Evolutionary conservation across 2,329 filamentous ascomycete genomes (phyloP).

Genomic region (Paraphaeosphaeria sporulosa): DNA sequence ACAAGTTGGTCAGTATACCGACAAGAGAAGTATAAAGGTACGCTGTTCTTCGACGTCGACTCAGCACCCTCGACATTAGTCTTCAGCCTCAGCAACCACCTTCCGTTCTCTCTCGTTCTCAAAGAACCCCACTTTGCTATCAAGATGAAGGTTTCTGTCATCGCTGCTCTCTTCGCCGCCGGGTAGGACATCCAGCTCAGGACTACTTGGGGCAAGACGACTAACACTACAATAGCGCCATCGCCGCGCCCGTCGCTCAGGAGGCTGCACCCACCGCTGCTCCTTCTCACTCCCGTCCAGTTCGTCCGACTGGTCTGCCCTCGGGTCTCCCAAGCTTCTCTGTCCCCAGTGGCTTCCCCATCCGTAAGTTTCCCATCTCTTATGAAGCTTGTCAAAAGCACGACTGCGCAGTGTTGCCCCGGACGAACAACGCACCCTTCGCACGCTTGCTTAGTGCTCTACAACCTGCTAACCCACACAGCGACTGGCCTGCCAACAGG

Average conservation of each 20-base stretch:
- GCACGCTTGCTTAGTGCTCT: too few relatives aligned
- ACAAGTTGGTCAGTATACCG: background rate
- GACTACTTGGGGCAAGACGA: background rate
- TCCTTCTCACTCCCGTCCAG: background rate
- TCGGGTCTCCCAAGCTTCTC: slow-evolving; percentile 1
- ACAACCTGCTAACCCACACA: background rate
- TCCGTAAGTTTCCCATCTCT: background rate
- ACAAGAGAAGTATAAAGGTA: slow-evolving; percentile 2
- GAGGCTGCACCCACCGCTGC: background rate
- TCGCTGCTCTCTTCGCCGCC: slow-evolving; percentile 16
- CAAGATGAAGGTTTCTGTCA: slow-evolving; percentile 19
- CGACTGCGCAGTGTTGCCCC: too few relatives aligned
- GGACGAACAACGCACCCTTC: too few relatives aligned
- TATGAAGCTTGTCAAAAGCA: background rate
- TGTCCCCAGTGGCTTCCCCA: slow-evolving; percentile 4
- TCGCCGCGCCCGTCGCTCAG: slow-evolving; percentile 18
- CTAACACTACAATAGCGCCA: slow-evolving; percentile 15
- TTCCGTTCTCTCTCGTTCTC: background rate
- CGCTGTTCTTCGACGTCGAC: background rate
- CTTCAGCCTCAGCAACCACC: background rate
- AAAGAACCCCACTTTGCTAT: background rate
- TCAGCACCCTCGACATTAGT: background rate
- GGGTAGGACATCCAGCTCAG: slow-evolving; percentile 4
- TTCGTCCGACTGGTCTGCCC: background rate
- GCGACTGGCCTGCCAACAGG: slow-evolving; percentile 4